Evolutionary conservation across 306 rosid genomes (phyloP), one percentile per base, ranked within the genome.

Genomic region (Malus domestica): DNA sequence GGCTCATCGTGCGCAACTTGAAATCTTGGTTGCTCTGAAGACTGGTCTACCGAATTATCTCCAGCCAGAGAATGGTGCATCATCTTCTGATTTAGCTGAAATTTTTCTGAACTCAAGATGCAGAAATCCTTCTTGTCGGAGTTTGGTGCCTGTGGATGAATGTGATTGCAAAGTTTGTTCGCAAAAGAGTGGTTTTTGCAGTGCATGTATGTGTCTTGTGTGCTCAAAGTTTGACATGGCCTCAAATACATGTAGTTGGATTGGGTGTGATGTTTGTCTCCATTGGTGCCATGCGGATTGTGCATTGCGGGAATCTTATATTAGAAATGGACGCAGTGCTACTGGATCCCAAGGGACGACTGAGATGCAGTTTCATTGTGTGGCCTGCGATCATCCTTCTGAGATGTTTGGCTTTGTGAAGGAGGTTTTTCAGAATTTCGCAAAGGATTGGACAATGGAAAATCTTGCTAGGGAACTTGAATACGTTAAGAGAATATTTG

Each of bases 361-460:
- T 3, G 99, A 95, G 85, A 95, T 95, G 99, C 98, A 95, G 85
- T 95, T 92, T 82, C 98, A 90, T 77, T 95, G 99, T 81, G 85
- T 92, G 85, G 98, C 99, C 63, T 95, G 99, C 77, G 96, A 88
- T 80, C 99, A 90, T 76, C 98, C 98, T 74, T 95, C 99, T 54
- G 99, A 95, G 92, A 87, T 95, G 96, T 95, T 95, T 84, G 99
- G 99, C 79, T 95, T 95, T 72, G 98, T 95, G 82, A 92, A 95
- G 80, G 99, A 95, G 89, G 99, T 95, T 68, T 95, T 95, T 74
- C 96, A 85, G 22, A 89, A 74, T 88, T 92, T 92, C 72, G 99
- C 97, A 2, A 89, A 92, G 77, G 93, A 87, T 4, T 95, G 99
- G 99, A 74, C 99, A 13, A 89, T 81, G 20, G 97, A 95, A 82